These are phyloP conservation scores for Metschnikowia gruessii DNA, from an alignment of 805 yeast genomes.

Conservation along the genomic window DNA sequence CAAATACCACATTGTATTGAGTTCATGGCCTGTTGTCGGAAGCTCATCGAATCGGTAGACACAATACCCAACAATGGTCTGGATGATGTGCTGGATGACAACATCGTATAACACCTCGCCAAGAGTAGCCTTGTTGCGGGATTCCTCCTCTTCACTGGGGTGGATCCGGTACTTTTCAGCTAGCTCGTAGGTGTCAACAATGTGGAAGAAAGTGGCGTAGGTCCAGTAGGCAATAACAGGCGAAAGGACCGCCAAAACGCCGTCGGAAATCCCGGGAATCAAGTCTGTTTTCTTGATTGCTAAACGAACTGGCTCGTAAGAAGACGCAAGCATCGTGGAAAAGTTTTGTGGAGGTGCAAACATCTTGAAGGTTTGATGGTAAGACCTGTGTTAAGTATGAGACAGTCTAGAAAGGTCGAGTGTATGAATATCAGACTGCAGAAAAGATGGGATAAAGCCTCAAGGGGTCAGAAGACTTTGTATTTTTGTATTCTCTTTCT, in stretches of 20 bases:
- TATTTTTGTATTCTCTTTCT: too few species aligned
- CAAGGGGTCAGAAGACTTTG: too few species aligned
- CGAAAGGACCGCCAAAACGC: constrained; percentile 61
- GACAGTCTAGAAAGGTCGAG: too few species aligned
- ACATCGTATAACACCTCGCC: constrained; percentile 78
- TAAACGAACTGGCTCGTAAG: constrained; percentile 15
- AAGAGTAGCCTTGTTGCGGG: constrained; percentile 72
- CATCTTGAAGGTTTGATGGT: constrained; percentile 1
- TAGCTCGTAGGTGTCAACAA: constrained; percentile 68
- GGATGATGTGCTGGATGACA: constrained; percentile 78
- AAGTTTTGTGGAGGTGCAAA: constrained; percentile 22
- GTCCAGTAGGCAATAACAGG: constrained; percentile 88
- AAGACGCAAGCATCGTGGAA: constrained; percentile 15
- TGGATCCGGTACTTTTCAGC: constrained; percentile 88
- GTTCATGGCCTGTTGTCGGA: constrained; percentile 52
- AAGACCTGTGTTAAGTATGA: background rate
- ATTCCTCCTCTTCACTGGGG: constrained; percentile 78
- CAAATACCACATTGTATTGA: constrained; percentile 45
- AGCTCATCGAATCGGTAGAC: constrained; percentile 56
- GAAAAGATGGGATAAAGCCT: too few species aligned
- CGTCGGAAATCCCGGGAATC: constrained; percentile 66
- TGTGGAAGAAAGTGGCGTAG: constrained; percentile 67
- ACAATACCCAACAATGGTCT: constrained; percentile 63
- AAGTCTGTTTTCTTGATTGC: constrained; percentile 39
- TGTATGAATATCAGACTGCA: too few species aligned